Base-by-base conservation (phyloP, 306 rosid species). In the Sphenostylis stenocarpa region DNA sequence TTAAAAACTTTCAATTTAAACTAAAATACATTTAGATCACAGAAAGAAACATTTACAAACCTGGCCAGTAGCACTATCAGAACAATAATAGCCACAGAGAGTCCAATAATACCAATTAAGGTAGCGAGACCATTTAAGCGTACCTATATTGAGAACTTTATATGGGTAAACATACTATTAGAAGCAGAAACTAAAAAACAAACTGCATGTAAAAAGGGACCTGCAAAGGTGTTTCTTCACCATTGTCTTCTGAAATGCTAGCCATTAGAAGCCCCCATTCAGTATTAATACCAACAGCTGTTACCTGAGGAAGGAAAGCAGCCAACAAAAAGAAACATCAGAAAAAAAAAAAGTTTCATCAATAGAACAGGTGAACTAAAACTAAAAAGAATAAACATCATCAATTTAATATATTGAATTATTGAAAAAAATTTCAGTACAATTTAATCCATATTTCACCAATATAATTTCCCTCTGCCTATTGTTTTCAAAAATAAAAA, bases 151-250 rank as follows among this genome's bases (percentile, higher is more conserved):
- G 60, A 75, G 49, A 23, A 49, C 55, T 45, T 57, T 15, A 29
- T 4, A 69, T 55, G 12, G 74, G 79, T 78, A 47, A 85, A 62
- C 62, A 78, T 13, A 43, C 3, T 23, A 36, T 31, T 20, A 14
- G 69, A 34, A 29, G 14, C 16, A 43, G 7, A 44, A 61, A 31
- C 19, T 3, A 43, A 31, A 58, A 24, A 77, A 29, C 9, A 4
- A 58, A 52, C 24, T 57, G 73, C 39, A 45, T 3, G 60, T 5
- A 26, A 15, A 45, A 66, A 65, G 29, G 84, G 28, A 91, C 98
- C 96, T 94, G 98, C 92, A 94, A 90, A 29, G 97, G 98, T 67
- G 98, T 94, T 87, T 94, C 98, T 82, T 94, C 97, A 70, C 97
- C 98, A 53, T 73, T 88, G 82, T 94, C 97, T 75, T 94, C 97